A percentile compares a stretch with the other conserved stretches of the same genome.
phyloP scores from a whole-genome alignment of 129 eudicot species.

The Sambucus nigra region DNA sequence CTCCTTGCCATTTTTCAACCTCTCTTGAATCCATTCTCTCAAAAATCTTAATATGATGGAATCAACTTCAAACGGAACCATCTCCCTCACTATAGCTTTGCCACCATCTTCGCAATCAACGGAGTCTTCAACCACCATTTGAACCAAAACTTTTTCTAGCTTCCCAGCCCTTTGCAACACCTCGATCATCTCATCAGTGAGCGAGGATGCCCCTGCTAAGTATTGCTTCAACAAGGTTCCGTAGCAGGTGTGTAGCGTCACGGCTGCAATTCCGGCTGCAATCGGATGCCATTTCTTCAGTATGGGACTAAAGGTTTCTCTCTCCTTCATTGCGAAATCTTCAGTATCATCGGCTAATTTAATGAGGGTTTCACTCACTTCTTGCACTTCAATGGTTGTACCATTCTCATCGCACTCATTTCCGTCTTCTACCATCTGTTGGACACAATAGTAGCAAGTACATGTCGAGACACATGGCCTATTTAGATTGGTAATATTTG shows the following conservation, averaged over 20 bases:
- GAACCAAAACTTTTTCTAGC: constrained; percentile 70
- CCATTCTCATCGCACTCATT: constrained; percentile 15
- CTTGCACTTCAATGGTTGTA: constrained; percentile 30
- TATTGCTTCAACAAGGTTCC: constrained; percentile 65
- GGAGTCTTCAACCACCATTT: constrained; percentile 84
- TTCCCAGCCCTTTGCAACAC: constrained; percentile 74
- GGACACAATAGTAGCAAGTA: neutral
- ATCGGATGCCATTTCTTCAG: constrained; percentile 87
- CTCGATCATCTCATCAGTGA: constrained; percentile 43
- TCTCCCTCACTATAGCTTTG: constrained; percentile 55
- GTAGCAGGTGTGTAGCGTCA: constrained; percentile 65
- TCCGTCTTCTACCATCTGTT: constrained; percentile 49
- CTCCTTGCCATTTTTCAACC: constrained; percentile 51
- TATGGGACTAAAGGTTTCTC: constrained; percentile 35
- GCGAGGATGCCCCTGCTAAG: constrained; percentile 37
- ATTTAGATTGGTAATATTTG: neutral
- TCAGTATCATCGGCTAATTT: constrained; percentile 55
- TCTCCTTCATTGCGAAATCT: constrained; percentile 63
- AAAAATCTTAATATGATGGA: constrained; percentile 44
- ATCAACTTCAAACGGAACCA: constrained; percentile 84
- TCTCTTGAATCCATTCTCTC: constrained; percentile 60
- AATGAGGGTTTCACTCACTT: constrained; percentile 48
- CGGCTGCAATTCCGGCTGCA: constrained; percentile 82
- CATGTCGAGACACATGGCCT: neutral
- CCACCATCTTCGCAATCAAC: constrained; percentile 86